A percentile compares a stretch with the other conserved stretches of the same genome.
Evolutionary conservation across 345 rosid genomes (phyloP).

Genomic region (Eucalyptus sp.): DNA sequence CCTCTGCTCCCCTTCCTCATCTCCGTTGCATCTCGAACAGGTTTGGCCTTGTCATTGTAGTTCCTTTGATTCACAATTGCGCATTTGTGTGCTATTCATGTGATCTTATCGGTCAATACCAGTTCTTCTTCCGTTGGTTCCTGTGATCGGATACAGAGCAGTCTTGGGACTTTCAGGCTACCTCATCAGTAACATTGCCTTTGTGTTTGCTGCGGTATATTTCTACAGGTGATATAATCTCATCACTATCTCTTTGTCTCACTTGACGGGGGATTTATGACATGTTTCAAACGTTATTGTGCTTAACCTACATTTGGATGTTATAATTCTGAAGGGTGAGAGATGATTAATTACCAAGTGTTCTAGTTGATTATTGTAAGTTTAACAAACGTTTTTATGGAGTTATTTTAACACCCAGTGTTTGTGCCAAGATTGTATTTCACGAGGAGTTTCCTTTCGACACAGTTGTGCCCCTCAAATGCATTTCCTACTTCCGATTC

Average conservation of each 20-base stretch:
- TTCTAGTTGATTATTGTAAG: background rate
- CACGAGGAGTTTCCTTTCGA: background rate
- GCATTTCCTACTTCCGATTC: background rate
- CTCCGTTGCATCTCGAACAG: slow-evolving; percentile 44
- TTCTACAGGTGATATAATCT: slow-evolving; percentile 12
- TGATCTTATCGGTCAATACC: background rate
- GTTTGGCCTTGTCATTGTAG: slow-evolving; percentile 5
- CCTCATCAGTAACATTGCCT: slow-evolving; percentile 52
- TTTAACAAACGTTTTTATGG: background rate
- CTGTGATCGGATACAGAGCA: slow-evolving; percentile 62
- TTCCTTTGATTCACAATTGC: background rate
- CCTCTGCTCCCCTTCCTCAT: slow-evolving; percentile 73
- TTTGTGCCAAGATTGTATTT: background rate
- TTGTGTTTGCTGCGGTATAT: slow-evolving; percentile 24
- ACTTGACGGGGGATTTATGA: background rate
- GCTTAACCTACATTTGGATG: background rate
- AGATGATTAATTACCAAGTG: background rate
- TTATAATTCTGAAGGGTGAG: background rate
- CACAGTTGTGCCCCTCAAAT: background rate
- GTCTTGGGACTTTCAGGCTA: slow-evolving; percentile 77
- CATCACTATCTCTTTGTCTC: background rate
- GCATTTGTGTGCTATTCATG: background rate
- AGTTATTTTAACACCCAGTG: background rate
- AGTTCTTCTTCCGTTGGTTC: slow-evolving; percentile 71
- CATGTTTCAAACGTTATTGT: background rate